phyloP scores from a whole-genome alignment of 164 flowering plant species.

The Liquidambar formosana region DNA sequence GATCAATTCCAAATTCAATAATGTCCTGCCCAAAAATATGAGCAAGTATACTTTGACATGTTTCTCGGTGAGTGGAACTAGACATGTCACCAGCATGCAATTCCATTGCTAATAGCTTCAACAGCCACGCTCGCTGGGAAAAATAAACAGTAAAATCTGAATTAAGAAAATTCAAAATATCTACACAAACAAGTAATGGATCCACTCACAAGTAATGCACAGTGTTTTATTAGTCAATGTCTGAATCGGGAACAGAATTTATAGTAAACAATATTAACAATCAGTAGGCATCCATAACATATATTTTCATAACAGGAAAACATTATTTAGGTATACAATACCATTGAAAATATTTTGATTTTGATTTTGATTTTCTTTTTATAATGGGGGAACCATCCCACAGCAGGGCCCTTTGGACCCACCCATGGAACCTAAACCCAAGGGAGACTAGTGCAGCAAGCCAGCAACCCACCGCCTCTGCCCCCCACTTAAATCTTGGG shows the following conservation, averaged over 20 bases:
- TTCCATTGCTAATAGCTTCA: conserved; percentile 84
- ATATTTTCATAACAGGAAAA: too few relatives aligned
- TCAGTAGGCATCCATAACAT: too few relatives aligned
- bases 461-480: too few relatives aligned
- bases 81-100: conserved; percentile 72
- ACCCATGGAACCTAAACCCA: too few relatives aligned
- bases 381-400: too few relatives aligned
- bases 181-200: not conserved
- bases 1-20: conserved; percentile 33
- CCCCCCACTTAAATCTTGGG: too few relatives aligned
- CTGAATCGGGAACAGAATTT: not conserved
- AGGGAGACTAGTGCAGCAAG: too few relatives aligned
- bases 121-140: conserved; percentile 89
- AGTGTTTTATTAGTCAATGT: not conserved
- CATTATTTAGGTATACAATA: too few relatives aligned
- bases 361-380: too few relatives aligned
- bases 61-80: conserved; percentile 58
- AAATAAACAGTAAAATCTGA: conserved; percentile 2
- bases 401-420: too few relatives aligned
- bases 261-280: not conserved
- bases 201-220: not conserved
- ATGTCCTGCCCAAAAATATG: conserved; percentile 54
- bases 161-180: not conserved
- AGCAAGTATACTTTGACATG: conserved; percentile 64
- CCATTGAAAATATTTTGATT: too few relatives aligned